Percentiles rank a stretch among this genome's conserved stretches.
These are phyloP conservation scores for Diutina catenulata DNA, from an alignment of 1,139 yeast species.

Conservation along the genomic window DNA sequence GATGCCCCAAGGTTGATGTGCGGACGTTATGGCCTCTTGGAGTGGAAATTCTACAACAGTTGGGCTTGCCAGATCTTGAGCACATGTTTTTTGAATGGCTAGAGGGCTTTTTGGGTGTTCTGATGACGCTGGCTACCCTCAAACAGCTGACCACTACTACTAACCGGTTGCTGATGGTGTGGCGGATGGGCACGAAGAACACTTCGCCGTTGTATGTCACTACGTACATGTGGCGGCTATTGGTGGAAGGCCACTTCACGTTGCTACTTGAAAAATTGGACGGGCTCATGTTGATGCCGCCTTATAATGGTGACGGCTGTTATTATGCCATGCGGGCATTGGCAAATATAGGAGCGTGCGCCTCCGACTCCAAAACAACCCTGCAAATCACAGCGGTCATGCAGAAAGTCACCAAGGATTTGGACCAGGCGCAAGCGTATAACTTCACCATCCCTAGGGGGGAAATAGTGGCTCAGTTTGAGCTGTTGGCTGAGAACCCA, in stretches of 20 bases:
- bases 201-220: slow-evolving; percentile 28
- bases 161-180: neutral
- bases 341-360: slow-evolving; percentile 11
- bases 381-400: neutral
- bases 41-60: slow-evolving; percentile 8
- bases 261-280: slow-evolving; percentile 20
- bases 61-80: slow-evolving; percentile 4
- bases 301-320: slow-evolving; percentile 33
- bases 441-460: too few species aligned
- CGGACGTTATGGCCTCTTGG: slow-evolving; percentile 10
- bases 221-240: slow-evolving; percentile 24
- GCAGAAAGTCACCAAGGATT: neutral
- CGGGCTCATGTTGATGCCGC: slow-evolving; percentile 31
- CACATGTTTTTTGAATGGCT: slow-evolving; percentile 9
- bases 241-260: slow-evolving; percentile 17
- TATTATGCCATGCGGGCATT: slow-evolving; percentile 23
- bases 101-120: slow-evolving; percentile 6
- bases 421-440: neutral
- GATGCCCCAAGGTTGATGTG: slow-evolving; percentile 8
- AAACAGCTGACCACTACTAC: too few species aligned
- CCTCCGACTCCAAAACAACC: too few species aligned
- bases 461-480: neutral
- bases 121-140: neutral
- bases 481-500: neutral
- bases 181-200: slow-evolving; percentile 10